Conservation (phyloP, 1,284 basidiomycete genomes). For the Ganoderma boninense region DNA sequence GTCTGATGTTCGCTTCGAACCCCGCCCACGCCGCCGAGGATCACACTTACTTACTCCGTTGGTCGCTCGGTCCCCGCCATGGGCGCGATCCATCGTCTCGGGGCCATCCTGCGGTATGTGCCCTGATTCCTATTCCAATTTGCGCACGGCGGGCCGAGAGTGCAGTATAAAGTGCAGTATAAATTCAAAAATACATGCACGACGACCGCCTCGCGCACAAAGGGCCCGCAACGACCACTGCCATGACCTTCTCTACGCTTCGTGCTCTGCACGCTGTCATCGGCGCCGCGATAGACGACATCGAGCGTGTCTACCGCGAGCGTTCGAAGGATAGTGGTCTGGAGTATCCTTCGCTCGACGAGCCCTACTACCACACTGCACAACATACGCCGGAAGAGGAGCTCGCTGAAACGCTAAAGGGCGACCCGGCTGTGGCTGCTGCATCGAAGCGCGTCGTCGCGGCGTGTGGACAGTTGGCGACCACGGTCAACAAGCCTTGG, state of each 20-base stretch:
- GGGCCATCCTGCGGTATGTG: too few relatives aligned
- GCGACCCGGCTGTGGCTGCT: constrained; percentile 58
- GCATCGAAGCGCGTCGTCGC: constrained; percentile 68
- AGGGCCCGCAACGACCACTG: too few relatives aligned
- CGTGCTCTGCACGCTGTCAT: constrained; percentile 72
- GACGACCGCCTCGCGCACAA: too few relatives aligned
- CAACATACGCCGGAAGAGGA: constrained; percentile 17
- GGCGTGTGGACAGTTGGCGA: constrained; percentile 66
- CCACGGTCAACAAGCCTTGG: constrained; percentile 53
- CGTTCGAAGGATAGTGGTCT: constrained; percentile 31
- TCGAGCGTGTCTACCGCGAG: constrained; percentile 62
- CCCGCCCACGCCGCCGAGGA: too few relatives aligned
- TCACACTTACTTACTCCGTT: too few relatives aligned
- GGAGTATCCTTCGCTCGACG: constrained; percentile 68
- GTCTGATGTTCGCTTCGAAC: too few relatives aligned
- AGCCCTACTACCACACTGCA: constrained; percentile 54
- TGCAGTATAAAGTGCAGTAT: too few relatives aligned
- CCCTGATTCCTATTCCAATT: too few relatives aligned
- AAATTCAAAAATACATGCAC: too few relatives aligned
- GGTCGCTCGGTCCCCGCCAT: too few relatives aligned
- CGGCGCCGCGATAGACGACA: constrained; percentile 71
- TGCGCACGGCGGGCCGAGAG: too few relatives aligned
- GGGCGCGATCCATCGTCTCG: too few relatives aligned
- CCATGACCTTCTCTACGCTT: constrained; percentile 69
- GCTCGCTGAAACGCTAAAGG: constrained; percentile 56